Conservation (phyloP, 1,284 basidiomycete genomes). For the Ganoderma lucidum region DNA sequence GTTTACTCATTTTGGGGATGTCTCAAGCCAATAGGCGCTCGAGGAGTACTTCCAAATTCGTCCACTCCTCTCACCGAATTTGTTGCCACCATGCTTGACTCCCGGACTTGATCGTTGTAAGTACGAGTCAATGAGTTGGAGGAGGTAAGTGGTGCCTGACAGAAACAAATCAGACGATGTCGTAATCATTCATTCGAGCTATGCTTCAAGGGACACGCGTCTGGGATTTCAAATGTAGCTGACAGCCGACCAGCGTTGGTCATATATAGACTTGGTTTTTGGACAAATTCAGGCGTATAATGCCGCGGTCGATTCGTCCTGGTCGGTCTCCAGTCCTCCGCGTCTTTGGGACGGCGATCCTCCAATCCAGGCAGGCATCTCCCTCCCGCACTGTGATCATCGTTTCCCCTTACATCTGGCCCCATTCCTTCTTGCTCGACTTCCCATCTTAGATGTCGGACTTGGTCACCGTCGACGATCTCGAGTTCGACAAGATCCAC, state of each 20-base stretch:
- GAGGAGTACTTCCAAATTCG: too few relatives aligned
- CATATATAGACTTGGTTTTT: background rate
- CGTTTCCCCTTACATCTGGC: background rate
- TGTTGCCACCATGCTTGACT: too few relatives aligned
- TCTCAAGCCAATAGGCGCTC: background rate
- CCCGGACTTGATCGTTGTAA: too few relatives aligned
- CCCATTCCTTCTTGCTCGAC: background rate
- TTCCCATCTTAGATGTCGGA: conserved; percentile 3
- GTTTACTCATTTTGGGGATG: background rate
- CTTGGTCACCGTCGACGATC: conserved; percentile 10
- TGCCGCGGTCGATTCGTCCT: background rate
- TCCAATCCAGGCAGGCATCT: background rate
- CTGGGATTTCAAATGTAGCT: background rate
- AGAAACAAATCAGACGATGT: background rate
- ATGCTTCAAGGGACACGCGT: background rate
- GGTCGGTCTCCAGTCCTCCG: background rate
- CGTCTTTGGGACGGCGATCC: background rate
- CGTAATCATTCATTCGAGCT: background rate
- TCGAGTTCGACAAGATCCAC: conserved; percentile 3
- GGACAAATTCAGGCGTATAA: background rate
- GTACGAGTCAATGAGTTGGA: too few relatives aligned
- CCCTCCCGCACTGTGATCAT: background rate
- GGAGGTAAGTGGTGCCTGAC: background rate
- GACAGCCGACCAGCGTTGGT: background rate
- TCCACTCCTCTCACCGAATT: too few relatives aligned